These are phyloP conservation scores for Rhizopogon vulgaris DNA, from an alignment of 768 basidiomycete genomes.

Conservation along the genomic window DNA sequence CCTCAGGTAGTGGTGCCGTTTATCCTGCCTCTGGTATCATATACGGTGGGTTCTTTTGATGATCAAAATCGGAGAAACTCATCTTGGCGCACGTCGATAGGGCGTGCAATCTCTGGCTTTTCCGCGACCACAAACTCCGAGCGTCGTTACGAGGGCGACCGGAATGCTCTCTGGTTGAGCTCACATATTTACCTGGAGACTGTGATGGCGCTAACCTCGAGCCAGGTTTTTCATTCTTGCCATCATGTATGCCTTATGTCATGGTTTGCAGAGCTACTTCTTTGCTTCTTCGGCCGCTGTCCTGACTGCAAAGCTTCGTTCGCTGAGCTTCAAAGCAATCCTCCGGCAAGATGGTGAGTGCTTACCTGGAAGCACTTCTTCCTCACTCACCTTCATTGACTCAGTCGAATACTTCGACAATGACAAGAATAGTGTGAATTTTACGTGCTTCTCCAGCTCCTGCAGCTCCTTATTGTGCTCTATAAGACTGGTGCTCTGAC, in stretches of 20 bases:
- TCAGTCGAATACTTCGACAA: constrained; percentile 37
- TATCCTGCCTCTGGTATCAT: constrained; percentile 29
- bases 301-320: constrained; percentile 34
- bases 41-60: constrained; percentile 19
- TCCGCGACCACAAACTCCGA: constrained; percentile 4
- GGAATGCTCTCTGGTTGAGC: constrained; percentile 10
- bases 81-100: neutral
- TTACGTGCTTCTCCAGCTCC: neutral
- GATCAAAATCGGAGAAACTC: neutral
- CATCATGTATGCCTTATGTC: constrained; percentile 30
- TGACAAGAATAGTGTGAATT: constrained; percentile 27
- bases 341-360: constrained; percentile 39
- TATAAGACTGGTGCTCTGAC: constrained; percentile 74
- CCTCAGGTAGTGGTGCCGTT: constrained; percentile 16
- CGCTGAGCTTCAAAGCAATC: constrained; percentile 32
- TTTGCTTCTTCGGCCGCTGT: constrained; percentile 31
- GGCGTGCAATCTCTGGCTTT: constrained; percentile 1
- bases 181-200: constrained; percentile 22
- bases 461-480: neutral
- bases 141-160: neutral
- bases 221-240: constrained; percentile 30
- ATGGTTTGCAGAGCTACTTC: constrained; percentile 30
- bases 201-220: constrained; percentile 20
- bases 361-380: neutral
- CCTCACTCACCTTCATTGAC: no score